Percentiles rank a stretch among this genome's conserved stretches.
Evolutionary conservation across 352 stramenopile species (phyloP).

Genomic region (Pythium volutum): DNA sequence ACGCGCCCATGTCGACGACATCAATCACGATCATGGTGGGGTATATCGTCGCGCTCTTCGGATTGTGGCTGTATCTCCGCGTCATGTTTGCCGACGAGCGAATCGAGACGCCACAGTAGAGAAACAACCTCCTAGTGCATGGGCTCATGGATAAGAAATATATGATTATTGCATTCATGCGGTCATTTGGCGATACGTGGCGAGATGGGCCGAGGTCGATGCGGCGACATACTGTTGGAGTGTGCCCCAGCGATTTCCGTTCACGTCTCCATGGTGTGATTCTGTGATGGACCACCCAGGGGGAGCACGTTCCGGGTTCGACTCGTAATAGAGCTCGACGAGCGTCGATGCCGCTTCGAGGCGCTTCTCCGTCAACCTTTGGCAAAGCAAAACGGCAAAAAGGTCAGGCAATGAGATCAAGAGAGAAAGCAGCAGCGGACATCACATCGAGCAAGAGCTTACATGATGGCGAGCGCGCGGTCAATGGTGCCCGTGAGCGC

Average conservation of each 20-base stretch:
- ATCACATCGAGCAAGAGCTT: constrained; percentile 4
- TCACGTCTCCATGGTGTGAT: background rate
- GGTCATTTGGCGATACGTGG: constrained; percentile 15
- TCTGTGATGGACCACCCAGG: constrained; percentile 5
- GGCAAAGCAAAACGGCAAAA: too few species aligned
- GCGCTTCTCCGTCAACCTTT: constrained; percentile 20
- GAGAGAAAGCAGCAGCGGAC: background rate
- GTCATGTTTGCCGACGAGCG: constrained; percentile 61
- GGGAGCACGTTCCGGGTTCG: constrained; percentile 21
- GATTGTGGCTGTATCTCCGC: constrained; percentile 64
- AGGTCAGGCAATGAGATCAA: background rate
- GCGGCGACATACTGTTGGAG: constrained; percentile 25
- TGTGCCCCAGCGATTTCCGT: constrained; percentile 9
- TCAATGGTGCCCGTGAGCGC: constrained; percentile 25
- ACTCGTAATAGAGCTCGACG: constrained; percentile 28
- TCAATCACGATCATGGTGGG: constrained; percentile 50
- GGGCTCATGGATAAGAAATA: background rate
- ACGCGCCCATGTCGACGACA: constrained; percentile 67
- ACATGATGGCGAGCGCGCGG: constrained; percentile 22
- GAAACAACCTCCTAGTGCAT: background rate
- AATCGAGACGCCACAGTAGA: constrained; percentile 37
- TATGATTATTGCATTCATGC: background rate
- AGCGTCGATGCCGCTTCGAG: constrained; percentile 25
- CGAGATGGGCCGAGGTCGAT: constrained; percentile 23
- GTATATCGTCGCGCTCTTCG: constrained; percentile 46